Evolutionary conservation across 2,329 filamentous ascomycete species (phyloP).

Genomic region (Aspergillus puulaauensis): DNA sequence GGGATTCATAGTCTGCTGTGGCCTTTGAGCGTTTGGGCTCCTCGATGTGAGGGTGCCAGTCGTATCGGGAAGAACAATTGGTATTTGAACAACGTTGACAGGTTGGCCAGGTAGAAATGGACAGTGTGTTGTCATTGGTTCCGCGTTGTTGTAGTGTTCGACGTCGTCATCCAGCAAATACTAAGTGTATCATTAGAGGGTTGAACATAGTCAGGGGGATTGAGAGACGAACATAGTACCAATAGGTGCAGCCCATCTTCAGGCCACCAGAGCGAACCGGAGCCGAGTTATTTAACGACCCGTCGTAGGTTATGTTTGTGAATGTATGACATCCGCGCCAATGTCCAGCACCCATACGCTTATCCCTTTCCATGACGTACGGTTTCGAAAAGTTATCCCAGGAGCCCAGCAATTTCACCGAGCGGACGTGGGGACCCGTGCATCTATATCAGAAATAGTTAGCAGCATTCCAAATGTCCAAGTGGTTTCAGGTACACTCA

Average conservation of each 20-base stretch:
- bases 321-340: constrained; percentile 90
- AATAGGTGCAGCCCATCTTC: constrained; percentile 91
- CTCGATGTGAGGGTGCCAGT: constrained; percentile 56
- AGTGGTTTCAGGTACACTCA: constrained; percentile 21
- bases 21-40: constrained; percentile 61
- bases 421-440: constrained; percentile 45
- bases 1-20: constrained; percentile 73
- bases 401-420: constrained; percentile 81
- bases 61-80: constrained; percentile 60
- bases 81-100: constrained; percentile 81
- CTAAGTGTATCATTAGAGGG: constrained; percentile 47
- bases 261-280: constrained; percentile 72
- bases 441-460: constrained; percentile 23
- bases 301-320: constrained; percentile 80
- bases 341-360: constrained; percentile 68
- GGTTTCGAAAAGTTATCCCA: constrained; percentile 89
- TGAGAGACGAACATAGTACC: constrained; percentile 78
- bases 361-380: constrained; percentile 80
- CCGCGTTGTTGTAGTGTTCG: constrained; percentile 71
- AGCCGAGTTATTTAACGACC: constrained; percentile 54
- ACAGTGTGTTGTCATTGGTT: constrained; percentile 75
- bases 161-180: constrained; percentile 78
- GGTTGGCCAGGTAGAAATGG: constrained; percentile 84
- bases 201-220: background rate
- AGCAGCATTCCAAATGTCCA: constrained; percentile 10